phyloP scores from a whole-genome alignment of 352 stramenopile genomes.

The Phytophthora colocasiae region DNA sequence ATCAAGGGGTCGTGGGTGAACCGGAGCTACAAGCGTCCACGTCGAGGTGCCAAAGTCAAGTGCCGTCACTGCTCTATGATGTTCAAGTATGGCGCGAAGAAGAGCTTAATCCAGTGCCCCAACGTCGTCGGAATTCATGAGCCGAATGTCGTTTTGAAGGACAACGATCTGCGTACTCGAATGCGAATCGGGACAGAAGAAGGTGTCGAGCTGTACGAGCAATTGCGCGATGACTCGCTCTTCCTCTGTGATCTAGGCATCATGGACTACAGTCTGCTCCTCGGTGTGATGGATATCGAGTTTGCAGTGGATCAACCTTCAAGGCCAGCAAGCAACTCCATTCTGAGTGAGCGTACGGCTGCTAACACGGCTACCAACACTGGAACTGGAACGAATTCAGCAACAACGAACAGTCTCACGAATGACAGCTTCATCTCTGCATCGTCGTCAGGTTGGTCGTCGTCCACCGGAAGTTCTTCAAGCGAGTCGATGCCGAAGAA shows the following conservation, averaged over 20 bases:
- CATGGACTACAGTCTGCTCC: slow-evolving; percentile 93
- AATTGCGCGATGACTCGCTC: slow-evolving; percentile 74
- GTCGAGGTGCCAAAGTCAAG: slow-evolving; percentile 78
- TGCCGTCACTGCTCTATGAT: slow-evolving; percentile 89
- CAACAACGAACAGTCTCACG: slow-evolving; percentile 20
- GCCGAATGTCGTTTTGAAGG: slow-evolving; percentile 88
- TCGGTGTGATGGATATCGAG: slow-evolving; percentile 87
- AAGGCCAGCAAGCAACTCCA: slow-evolving; percentile 41
- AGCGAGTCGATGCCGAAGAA: slow-evolving; percentile 18
- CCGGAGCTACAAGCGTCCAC: slow-evolving; percentile 81
- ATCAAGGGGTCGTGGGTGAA: slow-evolving; percentile 94
- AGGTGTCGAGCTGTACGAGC: slow-evolving; percentile 67
- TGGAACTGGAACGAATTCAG: slow-evolving; percentile 6
- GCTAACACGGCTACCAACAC: slow-evolving; percentile 27
- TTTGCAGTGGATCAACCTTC: slow-evolving; percentile 74
- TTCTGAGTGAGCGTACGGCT: slow-evolving; percentile 28
- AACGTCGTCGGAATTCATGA: slow-evolving; percentile 85
- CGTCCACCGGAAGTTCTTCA: slow-evolving; percentile 24
- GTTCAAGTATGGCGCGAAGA: slow-evolving; percentile 82
- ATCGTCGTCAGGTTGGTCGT: slow-evolving; percentile 36
- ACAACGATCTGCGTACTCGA: slow-evolving; percentile 83
- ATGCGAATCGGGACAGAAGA: slow-evolving; percentile 77
- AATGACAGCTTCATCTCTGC: slow-evolving; percentile 58
- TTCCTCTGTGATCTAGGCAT: slow-evolving; percentile 84
- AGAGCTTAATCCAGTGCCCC: slow-evolving; percentile 70